Percentiles rank a stretch among this genome's conserved stretches.
Conservation (phyloP, 2,329 filamentous ascomycete species). For the Paecilomyces fulvus region DNA sequence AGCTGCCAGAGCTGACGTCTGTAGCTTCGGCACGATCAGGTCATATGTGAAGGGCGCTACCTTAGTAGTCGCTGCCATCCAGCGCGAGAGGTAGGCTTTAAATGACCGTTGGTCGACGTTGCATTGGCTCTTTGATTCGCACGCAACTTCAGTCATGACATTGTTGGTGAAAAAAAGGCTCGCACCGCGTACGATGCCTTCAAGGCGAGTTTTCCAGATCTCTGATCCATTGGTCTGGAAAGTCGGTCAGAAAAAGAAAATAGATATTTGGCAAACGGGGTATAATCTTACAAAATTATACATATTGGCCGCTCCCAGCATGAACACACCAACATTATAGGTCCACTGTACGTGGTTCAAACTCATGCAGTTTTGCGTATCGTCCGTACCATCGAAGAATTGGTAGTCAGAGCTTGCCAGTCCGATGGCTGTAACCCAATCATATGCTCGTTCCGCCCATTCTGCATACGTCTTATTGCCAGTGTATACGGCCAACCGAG, state of each 20-base stretch:
- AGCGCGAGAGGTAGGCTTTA: slow-evolving; percentile 58
- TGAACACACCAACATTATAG: slow-evolving; percentile 49
- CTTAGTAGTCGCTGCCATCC: slow-evolving; percentile 49
- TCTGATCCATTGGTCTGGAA: slow-evolving; percentile 26
- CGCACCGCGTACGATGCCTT: slow-evolving; percentile 47
- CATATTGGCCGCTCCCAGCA: slow-evolving; percentile 49
- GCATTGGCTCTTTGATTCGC: slow-evolving; percentile 48
- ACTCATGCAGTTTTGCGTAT: slow-evolving; percentile 42
- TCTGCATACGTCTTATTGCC: slow-evolving; percentile 65
- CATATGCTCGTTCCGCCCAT: slow-evolving; percentile 61
- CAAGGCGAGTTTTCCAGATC: slow-evolving; percentile 46
- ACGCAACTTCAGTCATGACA: slow-evolving; percentile 53
- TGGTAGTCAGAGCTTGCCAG: slow-evolving; percentile 43
- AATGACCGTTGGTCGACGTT: slow-evolving; percentile 58
- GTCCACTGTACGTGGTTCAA: slow-evolving; percentile 48
- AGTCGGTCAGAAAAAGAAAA: background rate
- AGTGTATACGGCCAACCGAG: slow-evolving; percentile 65
- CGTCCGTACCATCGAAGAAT: slow-evolving; percentile 49
- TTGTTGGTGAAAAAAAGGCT: slow-evolving; percentile 45
- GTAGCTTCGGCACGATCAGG: slow-evolving; percentile 45
- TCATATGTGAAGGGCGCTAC: slow-evolving; percentile 49
- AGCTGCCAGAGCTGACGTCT: slow-evolving; percentile 46
- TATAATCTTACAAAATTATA: slow-evolving; percentile 42
- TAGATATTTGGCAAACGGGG: background rate
- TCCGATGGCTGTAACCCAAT: slow-evolving; percentile 46